Evolutionary conservation across 2,329 filamentous ascomycete genomes (phyloP).

Genomic region (Trichoderma cornu-damae): DNA sequence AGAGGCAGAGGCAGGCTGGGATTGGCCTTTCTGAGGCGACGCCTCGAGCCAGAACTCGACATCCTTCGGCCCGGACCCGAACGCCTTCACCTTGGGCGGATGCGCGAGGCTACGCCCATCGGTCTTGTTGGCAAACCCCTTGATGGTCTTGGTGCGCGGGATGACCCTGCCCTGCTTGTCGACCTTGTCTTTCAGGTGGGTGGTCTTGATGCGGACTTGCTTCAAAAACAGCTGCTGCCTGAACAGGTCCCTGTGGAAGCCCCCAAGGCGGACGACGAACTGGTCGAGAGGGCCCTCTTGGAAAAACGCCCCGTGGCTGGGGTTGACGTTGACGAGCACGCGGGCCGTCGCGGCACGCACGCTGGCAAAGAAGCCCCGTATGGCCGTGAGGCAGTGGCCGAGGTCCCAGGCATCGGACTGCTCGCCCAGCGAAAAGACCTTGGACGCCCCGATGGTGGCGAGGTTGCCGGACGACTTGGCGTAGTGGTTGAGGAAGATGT

Average conservation of each 20-base stretch:
- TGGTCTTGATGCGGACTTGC: conserved; percentile 34
- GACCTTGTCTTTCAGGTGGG: conserved; percentile 34
- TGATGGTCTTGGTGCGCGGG: conserved; percentile 36
- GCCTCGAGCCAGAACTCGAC: conserved; percentile 50
- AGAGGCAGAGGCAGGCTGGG: conserved; percentile 16
- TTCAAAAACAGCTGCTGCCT: conserved; percentile 36
- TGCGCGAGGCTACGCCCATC: conserved; percentile 30
- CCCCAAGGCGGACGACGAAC: conserved; percentile 17
- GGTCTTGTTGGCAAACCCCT: conserved; percentile 32
- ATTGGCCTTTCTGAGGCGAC: conserved; percentile 7
- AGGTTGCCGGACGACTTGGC: conserved; percentile 26
- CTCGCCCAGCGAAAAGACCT: conserved; percentile 25
- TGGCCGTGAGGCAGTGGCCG: conserved; percentile 26
- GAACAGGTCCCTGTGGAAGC: conserved; percentile 3
- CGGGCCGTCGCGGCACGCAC: conserved; percentile 19
- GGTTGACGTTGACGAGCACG: conserved; percentile 28
- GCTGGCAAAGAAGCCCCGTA: conserved; percentile 28
- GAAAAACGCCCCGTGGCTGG: conserved; percentile 34
- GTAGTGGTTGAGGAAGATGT: conserved; percentile 30
- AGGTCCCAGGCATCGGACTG: conserved; percentile 23
- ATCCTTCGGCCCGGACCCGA: conserved; percentile 45
- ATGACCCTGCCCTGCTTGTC: conserved; percentile 31
- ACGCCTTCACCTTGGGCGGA: conserved; percentile 25
- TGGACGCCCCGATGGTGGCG: conserved; percentile 29
- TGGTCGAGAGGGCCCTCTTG: conserved; percentile 24